Base-by-base conservation (phyloP, 345 rosid species). In the Boechera stricta region DNA sequence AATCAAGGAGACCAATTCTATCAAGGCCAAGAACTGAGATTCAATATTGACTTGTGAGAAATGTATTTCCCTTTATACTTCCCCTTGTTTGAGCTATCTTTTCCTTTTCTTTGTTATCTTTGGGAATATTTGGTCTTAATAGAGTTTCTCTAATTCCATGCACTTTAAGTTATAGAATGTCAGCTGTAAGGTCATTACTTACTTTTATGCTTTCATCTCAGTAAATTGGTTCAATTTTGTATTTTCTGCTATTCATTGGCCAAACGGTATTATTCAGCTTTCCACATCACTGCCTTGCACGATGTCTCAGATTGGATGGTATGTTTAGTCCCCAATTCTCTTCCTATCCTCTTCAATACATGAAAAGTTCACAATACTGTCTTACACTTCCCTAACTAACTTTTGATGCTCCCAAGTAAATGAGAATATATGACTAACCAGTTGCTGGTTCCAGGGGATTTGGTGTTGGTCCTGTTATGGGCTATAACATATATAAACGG, bases 61-160 rank as follows among this genome's bases (percentile, higher is more conserved):
- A 62, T 48, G 13, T 57, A 58, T 15, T 11, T 16, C 32, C 31
- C 24, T 21, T 21, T 21, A 21, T 21, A 21, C 1, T 21, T 21
- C 24, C 24, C 24, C 28, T 5, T 12, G 1, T 9, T 33, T 33
- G 36, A 28, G 29, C 3, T 9, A 7, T 38, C 42, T 7, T 8
- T 62, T 60, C 21, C 45, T 8, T 62, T 60, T 21, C 45, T 38
- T 56, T 31, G 39, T 15, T 31, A 10, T 26, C 59, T 26, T 54
- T 13, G 39, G 35, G 11, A 57, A 13, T 31, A n/a, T 7, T 32
- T 57, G 21, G 44, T 15, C 44, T 88, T 88, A 33, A 33, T 33
- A 33, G 36, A 33, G 36, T 33, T 33, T 5, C 24, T 21, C 24
- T 2, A 28, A 28, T 28, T 28, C 29, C 29, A 35, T 35, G 38